Evolutionary conservation across 768 basidiomycete species (phyloP).

Genomic region (Solioccasus polychromus): DNA sequence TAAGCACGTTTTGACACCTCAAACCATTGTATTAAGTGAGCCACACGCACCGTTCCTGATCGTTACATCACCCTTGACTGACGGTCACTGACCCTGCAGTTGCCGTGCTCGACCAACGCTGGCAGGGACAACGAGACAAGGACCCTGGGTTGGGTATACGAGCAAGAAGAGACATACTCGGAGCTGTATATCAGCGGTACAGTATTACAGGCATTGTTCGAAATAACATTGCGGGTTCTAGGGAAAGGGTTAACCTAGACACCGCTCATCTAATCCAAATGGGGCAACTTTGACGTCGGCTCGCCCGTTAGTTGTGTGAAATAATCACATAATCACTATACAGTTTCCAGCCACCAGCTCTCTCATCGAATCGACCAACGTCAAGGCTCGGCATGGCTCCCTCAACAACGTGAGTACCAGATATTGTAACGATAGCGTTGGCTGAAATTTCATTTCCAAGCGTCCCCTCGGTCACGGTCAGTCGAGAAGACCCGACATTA

Average conservation of each 20-base stretch:
- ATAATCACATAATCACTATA: slow-evolving; percentile 31
- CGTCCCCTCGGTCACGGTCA: slow-evolving; percentile 47
- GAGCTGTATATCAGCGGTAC: too few species aligned
- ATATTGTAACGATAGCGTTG: not conserved
- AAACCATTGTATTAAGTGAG: not conserved
- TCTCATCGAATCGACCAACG: slow-evolving; percentile 20
- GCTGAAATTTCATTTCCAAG: slow-evolving; percentile 23
- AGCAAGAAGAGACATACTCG: too few species aligned
- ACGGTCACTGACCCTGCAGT: not conserved
- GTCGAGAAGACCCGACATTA: slow-evolving; percentile 19
- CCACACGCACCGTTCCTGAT: slow-evolving; percentile 14
- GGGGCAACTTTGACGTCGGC: not conserved
- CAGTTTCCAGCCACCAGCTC: slow-evolving; percentile 38
- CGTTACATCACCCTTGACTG: slow-evolving; percentile 1
- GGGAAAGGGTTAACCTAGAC: too few species aligned
- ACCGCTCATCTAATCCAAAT: not conserved
- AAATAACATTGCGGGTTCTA: too few species aligned
- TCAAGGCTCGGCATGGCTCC: slow-evolving; percentile 46
- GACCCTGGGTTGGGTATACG: too few species aligned
- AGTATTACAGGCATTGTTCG: too few species aligned
- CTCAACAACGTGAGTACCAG: slow-evolving; percentile 50
- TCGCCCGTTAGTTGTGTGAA: slow-evolving; percentile 22
- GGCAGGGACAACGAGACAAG: not conserved
- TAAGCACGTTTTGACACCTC: not conserved
- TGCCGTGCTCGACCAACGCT: not conserved